These are phyloP conservation scores for Populus hybrid DNA, from an alignment of 441 rosid genomes.

Conservation along the genomic window DNA sequence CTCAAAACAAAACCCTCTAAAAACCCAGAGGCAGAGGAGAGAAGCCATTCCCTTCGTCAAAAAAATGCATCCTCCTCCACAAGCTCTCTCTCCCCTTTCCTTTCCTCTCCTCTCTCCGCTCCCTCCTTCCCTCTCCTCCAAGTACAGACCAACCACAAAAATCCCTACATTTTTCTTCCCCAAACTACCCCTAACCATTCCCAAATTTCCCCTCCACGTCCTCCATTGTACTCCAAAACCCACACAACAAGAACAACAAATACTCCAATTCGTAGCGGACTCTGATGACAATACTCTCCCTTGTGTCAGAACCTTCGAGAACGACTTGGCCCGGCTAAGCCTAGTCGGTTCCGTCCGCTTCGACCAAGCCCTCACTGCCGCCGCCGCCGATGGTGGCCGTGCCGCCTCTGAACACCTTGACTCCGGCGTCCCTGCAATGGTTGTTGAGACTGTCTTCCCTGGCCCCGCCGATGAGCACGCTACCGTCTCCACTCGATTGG, in stretches of 20 bases:
- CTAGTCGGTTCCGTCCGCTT: slow-evolving; percentile 68
- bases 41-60: background rate
- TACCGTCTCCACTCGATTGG: slow-evolving; percentile 78
- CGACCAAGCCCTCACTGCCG: slow-evolving; percentile 82
- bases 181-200: slow-evolving; percentile 11
- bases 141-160: slow-evolving; percentile 7
- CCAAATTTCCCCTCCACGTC: slow-evolving; percentile 20
- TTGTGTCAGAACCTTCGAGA: slow-evolving; percentile 77
- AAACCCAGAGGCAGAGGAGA: background rate
- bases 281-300: slow-evolving; percentile 62
- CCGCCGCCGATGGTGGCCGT: slow-evolving; percentile 91
- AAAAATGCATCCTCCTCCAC: slow-evolving; percentile 37
- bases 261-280: slow-evolving; percentile 58
- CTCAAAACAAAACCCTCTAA: slow-evolving; percentile 10
- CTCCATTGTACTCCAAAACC: slow-evolving; percentile 31
- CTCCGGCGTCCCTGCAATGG: slow-evolving; percentile 64
- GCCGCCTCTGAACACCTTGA: slow-evolving; percentile 66
- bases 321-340: slow-evolving; percentile 60
- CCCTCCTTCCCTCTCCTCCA: slow-evolving; percentile 1
- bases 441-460: slow-evolving; percentile 80
- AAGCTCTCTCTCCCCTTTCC: slow-evolving; percentile 19
- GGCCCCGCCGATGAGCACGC: slow-evolving; percentile 51
- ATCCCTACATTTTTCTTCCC: slow-evolving; percentile 17
- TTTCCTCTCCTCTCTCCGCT: slow-evolving; percentile 20
- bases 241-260: slow-evolving; percentile 22